Evolutionary conservation across 345 rosid species (phyloP), one percentile per base, ranked within the genome.

Genomic region (Citrus sp.): DNA sequence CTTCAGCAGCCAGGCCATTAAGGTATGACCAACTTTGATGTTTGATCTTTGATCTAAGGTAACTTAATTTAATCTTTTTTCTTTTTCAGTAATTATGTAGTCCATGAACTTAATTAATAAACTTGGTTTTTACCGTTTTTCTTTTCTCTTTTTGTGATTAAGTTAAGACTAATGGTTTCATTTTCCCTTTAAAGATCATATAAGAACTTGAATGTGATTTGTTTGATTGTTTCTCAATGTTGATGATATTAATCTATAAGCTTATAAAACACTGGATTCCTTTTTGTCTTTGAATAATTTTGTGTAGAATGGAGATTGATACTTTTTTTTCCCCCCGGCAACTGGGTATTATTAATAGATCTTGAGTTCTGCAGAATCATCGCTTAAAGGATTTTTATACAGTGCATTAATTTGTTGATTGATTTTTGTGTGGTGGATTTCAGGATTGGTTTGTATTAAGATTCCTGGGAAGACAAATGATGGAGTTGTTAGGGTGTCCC

Each of bases 1-100:
- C n/a, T 63, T 7, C 69, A 34, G 40, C 35, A 19, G 0, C 9
- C 32, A 51, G 51, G 34, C 78, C 51, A 30, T 8, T 42, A 9
- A 32, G 71, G 78, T 75, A 65, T 30, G 71, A 75, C 61, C 78
- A 64, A 13, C 28, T 49, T n/a, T 60, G 51, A 18, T 28, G 46
- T 64, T 62, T 13, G 51, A 18, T 28, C 61, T 32, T 62, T 13
- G 68, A 54, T 18, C 22, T 54, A 5, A 54, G 12, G 22, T 54
- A 54, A 46, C 13, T 54, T 49, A 49, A 49, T 49, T 51, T 18
- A 51, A 18, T 51, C 21, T 18, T 7, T 49, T 49, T 46, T 13
- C 6, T 73, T 58, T 56, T 7, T 27, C 2, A 70, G 19, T 46
- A 13, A 42, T 42, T 25, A 13, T 9, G 28, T 70, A n/a, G 28